A percentile compares a stretch with the other conserved stretches of the same genome.
These are phyloP conservation scores for Picea abies DNA, from an alignment of 83 land plant genomes.

Conservation along the genomic window DNA sequence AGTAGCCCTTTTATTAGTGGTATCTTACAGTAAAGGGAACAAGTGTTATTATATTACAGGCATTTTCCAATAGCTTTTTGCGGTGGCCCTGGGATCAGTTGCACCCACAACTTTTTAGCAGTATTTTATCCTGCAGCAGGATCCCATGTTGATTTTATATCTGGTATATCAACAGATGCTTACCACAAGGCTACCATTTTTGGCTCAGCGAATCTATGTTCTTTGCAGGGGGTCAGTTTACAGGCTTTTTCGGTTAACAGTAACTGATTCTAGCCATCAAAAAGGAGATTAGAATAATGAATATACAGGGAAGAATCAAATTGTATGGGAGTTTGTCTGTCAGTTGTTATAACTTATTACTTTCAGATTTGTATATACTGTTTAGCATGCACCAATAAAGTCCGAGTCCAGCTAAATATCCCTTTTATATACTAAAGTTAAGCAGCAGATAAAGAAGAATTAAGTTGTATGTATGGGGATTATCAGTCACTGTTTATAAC, in stretches of 20 bases:
- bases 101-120: not conserved
- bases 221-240: not conserved
- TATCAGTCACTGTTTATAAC: not conserved
- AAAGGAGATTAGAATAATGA: not conserved
- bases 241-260: not conserved
- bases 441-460: too few species aligned
- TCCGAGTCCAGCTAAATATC: too few species aligned
- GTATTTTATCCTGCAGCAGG: not conserved
- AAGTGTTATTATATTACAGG: too few species aligned
- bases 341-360: not conserved
- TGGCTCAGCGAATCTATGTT: not conserved
- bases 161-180: not conserved
- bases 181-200: not conserved
- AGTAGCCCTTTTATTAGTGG: not conserved
- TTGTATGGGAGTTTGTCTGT: not conserved
- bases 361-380: not conserved
- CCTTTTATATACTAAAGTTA: too few species aligned
- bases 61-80: too few species aligned
- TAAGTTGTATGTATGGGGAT: too few species aligned
- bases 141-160: constrained; percentile 4
- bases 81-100: not conserved
- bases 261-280: not conserved
- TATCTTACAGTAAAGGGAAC: not conserved
- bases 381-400: not conserved
- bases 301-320: not conserved